These are phyloP conservation scores for Malbranchea cinnamomea DNA, from an alignment of 2,329 filamentous ascomycete genomes.

Conservation along the genomic window DNA sequence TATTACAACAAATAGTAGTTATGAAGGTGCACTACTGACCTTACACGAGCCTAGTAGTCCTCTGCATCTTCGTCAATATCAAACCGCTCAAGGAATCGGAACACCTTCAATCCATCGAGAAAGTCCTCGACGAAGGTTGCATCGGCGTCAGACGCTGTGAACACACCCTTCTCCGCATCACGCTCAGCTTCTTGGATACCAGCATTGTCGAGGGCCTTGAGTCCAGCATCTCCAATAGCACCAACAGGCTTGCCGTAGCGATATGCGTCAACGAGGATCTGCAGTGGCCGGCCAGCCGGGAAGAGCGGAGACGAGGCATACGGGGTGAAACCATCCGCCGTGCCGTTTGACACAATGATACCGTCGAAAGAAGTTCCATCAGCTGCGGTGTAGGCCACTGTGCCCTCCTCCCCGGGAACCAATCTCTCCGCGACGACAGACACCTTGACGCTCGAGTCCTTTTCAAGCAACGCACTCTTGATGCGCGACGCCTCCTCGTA, in stretches of 20 bases:
- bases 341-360: conserved; percentile 41
- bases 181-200: conserved; percentile 9
- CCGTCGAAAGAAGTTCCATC: conserved; percentile 35
- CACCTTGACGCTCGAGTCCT: conserved; percentile 35
- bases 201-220: conserved; percentile 24
- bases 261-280: conserved; percentile 50
- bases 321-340: conserved; percentile 19
- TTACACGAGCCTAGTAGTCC: conserved; percentile 1
- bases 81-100: conserved; percentile 53
- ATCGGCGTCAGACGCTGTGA: conserved; percentile 16
- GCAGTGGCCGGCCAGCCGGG: conserved; percentile 46
- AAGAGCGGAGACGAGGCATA: conserved; percentile 39
- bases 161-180: conserved; percentile 20
- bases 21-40: too few relatives aligned
- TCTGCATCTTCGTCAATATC: conserved; percentile 33
- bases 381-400: conserved; percentile 49
- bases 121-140: conserved; percentile 31
- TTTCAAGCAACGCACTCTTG: conserved; percentile 31
- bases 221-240: conserved; percentile 36
- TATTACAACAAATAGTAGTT: too few relatives aligned
- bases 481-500: conserved; percentile 37
- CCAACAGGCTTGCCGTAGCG: conserved; percentile 57
- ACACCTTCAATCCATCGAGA: conserved; percentile 45
- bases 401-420: conserved; percentile 31
- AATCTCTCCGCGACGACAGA: conserved; percentile 48